Evolutionary conservation across 345 rosid genomes (phyloP).

Genomic region (Tarenaya hassleriana): DNA sequence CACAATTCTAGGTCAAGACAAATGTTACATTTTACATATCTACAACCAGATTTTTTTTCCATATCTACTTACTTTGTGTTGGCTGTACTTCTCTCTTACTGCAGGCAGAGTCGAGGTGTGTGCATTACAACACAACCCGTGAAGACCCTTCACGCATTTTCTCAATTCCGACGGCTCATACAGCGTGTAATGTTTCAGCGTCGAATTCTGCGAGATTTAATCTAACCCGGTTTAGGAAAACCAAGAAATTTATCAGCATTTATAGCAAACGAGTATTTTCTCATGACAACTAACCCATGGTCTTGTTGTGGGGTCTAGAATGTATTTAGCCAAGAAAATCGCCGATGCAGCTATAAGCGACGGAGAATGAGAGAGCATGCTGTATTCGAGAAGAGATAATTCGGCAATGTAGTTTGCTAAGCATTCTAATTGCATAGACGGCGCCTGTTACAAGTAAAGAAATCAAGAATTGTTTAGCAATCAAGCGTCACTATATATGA

Average conservation of each 20-base stretch:
- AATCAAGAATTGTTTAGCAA: neutral
- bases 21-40: constrained; percentile 1
- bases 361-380: constrained; percentile 72
- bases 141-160: constrained; percentile 72
- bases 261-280: neutral
- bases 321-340: constrained; percentile 78
- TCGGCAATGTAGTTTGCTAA: constrained; percentile 73
- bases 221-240: neutral
- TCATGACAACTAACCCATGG: constrained; percentile 74
- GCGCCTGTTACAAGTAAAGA: constrained; percentile 33
- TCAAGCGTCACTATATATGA: neutral
- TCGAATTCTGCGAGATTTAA: constrained; percentile 46
- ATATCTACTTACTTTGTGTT: constrained; percentile 85
- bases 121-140: constrained; percentile 45
- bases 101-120: constrained; percentile 69
- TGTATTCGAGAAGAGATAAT: constrained; percentile 72
- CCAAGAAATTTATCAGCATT: too few species aligned
- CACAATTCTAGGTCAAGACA: neutral
- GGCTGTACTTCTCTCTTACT: constrained; percentile 80
- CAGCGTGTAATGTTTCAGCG: constrained; percentile 77
- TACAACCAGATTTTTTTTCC: too few species aligned
- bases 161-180: constrained; percentile 58
- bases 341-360: constrained; percentile 83
- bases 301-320: constrained; percentile 61
- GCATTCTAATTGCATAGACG: constrained; percentile 83